Evolutionary conservation across 1,284 basidiomycete genomes (phyloP).

Genomic region (Vanrija pseudolonga): DNA sequence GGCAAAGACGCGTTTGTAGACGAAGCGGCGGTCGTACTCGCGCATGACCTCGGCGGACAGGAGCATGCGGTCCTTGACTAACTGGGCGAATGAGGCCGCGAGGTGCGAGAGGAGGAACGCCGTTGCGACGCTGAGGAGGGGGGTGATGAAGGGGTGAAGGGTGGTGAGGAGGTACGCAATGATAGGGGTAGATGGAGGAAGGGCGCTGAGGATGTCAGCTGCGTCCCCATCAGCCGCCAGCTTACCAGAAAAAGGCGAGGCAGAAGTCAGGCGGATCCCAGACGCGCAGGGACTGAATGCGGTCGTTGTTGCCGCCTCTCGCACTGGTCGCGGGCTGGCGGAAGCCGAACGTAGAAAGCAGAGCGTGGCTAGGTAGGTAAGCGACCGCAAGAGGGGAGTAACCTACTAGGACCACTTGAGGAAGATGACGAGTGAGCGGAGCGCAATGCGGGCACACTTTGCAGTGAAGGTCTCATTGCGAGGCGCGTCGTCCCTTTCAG

Average conservation of each 20-base stretch:
- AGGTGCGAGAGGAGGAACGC: slow-evolving; percentile 37
- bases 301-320: slow-evolving; percentile 17
- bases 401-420: slow-evolving; percentile 31
- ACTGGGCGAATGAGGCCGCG: slow-evolving; percentile 32
- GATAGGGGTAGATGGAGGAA: slow-evolving; percentile 38
- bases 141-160: slow-evolving; percentile 36
- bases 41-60: slow-evolving; percentile 48
- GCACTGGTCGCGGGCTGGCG: slow-evolving; percentile 1
- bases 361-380: slow-evolving; percentile 12
- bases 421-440: slow-evolving; percentile 8
- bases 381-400: not conserved
- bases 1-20: slow-evolving; percentile 43
- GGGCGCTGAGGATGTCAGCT: slow-evolving; percentile 25
- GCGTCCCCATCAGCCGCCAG: not conserved
- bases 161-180: slow-evolving; percentile 35
- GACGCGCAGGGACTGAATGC: slow-evolving; percentile 42
- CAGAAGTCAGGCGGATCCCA: slow-evolving; percentile 50
- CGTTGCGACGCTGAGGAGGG: slow-evolving; percentile 30
- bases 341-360: too few species aligned
- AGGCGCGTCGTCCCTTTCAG: not conserved
- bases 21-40: slow-evolving; percentile 48
- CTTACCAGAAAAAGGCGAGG: slow-evolving; percentile 48
- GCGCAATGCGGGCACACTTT: not conserved
- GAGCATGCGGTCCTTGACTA: slow-evolving; percentile 46
- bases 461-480: not conserved